Conservation (phyloP, 1,139 yeast genomes). For the Meyerozyma sp. region DNA sequence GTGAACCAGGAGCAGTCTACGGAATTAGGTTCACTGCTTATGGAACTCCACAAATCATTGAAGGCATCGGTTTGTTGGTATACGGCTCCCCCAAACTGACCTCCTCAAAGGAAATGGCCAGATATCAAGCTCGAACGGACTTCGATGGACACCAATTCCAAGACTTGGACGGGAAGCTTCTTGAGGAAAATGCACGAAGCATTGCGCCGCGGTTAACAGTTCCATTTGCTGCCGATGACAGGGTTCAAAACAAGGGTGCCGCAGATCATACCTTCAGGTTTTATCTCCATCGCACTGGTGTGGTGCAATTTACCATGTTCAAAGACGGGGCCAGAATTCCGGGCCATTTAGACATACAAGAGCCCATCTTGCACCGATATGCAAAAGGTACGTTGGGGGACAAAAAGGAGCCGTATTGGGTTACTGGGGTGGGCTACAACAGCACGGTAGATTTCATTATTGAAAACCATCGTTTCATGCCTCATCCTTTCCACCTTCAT, state of each 20-base stretch:
- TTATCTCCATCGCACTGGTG: conserved; percentile 19
- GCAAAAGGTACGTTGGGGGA: neutral
- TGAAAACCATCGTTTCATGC: conserved; percentile 19
- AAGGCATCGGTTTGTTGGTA: conserved; percentile 21
- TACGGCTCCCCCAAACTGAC: conserved; percentile 13
- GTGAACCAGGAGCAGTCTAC: conserved; percentile 11
- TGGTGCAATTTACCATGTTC: conserved; percentile 23
- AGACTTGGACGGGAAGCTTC: conserved; percentile 15
- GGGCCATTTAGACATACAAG: conserved; percentile 11
- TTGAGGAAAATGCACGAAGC: conserved; percentile 5
- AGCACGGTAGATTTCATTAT: conserved; percentile 25
- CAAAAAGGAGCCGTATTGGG: conserved; percentile 6
- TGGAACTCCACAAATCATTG: conserved; percentile 25
- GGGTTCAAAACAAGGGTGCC: conserved; percentile 6
- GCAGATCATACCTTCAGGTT: conserved; percentile 21
- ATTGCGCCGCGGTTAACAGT: conserved; percentile 14
- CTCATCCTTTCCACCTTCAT: conserved; percentile 33
- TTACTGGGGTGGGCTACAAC: conserved; percentile 16
- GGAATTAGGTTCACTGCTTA: conserved; percentile 24
- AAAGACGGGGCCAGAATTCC: conserved; percentile 16
- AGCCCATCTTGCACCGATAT: conserved; percentile 12
- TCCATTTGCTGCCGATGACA: conserved; percentile 12
- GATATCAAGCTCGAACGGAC: neutral
- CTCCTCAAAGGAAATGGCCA: neutral
- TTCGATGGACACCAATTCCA: conserved; percentile 7